Evolutionary conservation across 768 basidiomycete species (phyloP).

Genomic region (Boletus vinaceobasis): DNA sequence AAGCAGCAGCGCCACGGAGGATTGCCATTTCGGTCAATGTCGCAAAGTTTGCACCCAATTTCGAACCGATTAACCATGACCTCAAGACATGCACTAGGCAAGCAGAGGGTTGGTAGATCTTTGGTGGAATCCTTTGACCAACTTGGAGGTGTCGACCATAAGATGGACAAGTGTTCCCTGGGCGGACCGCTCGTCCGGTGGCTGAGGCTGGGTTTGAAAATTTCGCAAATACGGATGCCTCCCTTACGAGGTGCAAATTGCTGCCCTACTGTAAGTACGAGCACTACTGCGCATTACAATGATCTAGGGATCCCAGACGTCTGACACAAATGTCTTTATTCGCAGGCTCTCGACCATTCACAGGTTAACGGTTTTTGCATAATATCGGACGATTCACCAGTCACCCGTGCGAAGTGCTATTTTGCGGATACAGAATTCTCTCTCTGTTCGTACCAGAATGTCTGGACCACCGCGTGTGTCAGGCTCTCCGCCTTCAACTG

Average conservation of each 20-base stretch:
- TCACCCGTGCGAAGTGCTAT: background rate
- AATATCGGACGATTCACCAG: background rate
- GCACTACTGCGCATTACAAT: background rate
- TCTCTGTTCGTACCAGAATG: slow-evolving; percentile 5
- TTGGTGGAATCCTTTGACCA: background rate
- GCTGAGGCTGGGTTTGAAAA: background rate
- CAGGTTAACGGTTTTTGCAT: background rate
- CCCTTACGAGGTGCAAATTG: background rate
- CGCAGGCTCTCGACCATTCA: background rate
- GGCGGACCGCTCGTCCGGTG: background rate
- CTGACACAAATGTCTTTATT: background rate
- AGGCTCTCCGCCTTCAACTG: background rate
- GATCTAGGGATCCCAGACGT: background rate
- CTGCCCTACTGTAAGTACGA: background rate
- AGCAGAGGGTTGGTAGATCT: background rate
- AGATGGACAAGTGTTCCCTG: background rate
- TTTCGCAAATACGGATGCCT: background rate
- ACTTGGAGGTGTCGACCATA: background rate
- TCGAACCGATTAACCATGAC: background rate
- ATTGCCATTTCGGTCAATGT: background rate
- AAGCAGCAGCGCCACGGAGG: background rate
- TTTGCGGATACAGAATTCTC: background rate
- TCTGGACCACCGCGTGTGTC: slow-evolving; percentile 18
- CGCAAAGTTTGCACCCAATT: background rate
- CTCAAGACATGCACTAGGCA: background rate